Evolutionary conservation across 345 rosid species (phyloP), one percentile per base, ranked within the genome.

Genomic region (Salix brachista): DNA sequence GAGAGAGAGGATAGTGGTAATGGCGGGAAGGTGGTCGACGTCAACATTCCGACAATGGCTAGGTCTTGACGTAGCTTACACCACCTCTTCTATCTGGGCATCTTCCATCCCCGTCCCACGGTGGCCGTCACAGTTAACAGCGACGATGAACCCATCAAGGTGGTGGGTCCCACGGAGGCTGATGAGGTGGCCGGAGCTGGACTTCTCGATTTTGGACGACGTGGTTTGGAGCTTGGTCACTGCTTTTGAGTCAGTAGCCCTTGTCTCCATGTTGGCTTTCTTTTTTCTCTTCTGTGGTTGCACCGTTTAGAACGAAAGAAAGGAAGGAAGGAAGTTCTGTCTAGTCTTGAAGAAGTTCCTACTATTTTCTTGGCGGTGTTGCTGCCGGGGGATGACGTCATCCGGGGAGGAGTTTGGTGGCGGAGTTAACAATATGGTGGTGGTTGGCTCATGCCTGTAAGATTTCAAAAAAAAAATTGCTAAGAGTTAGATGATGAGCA

Each of bases 231-330:
- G 85, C 60, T 77, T 94, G 56, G 87, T 91, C 26, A 89, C 88
- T 25, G 98, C 88, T 61, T 83, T 94, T 41, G 98, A 94, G 83
- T 94, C 98, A 0, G 91, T 92, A 68, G 98, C 96, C 9, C 88
- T 94, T 41, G 90, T 94, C 64, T 94, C 98, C 30, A 91, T 92
- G 93, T 86, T 94, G 65, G 83, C 94, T 77, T 92, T 94, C 89
- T 94, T 89, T 90, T 91, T 92, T 77, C 91, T 94, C 80, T 89
- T 91, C 80, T 94, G 90, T 74, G 98, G 98, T 72, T 92, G 98
- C 78, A 92, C 97, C 3, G 70, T 94, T 71, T 93, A 73, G 81
- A 65, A 7, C 8, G 46, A 41, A 41, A 41, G 12, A 10, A n/a
- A 41, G 46, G 8, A 32, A 32, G 34, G 23, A n/a, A 9, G 62